Evolutionary conservation across 129 eudicot species (phyloP), one percentile per base, ranked within the genome.

Genomic region (Logfia minima): DNA sequence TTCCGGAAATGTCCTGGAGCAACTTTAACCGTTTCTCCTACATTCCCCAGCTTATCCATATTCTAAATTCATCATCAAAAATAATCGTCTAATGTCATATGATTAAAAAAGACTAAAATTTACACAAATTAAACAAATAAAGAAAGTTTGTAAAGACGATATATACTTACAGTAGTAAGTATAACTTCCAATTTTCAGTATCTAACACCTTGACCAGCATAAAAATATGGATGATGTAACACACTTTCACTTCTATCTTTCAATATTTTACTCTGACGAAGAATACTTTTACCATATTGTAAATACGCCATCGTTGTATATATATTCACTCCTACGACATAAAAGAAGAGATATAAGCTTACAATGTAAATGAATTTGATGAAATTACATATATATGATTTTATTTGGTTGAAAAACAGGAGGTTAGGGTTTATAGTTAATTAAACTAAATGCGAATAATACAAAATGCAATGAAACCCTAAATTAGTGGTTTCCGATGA

Each of bases 1-100:
- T 91, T 94, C 61, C 97, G 93, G 48, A 94, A 94, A 84, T 89
- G 96, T 23, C 99, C 99, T 6, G 97, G 96, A 35, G 94, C 96
- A 37, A 95, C 99, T 87, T 84, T 88, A 59, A 95, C 99, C 2
- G 86, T 85, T 75, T 91, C 99, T 0, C 99, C 97, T 8, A 95
- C 96, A 81, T 83, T 91, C 26, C 98, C 96, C 0, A 91, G 96
- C 86, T 95, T 95, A 39, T 89, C 92, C 31, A 95, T 81, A 13
- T 71, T 83, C 97, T 91, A 70, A 55, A 31, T 64, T 18, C 28
- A 53, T 29, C 19, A 23, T 69, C 51, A 69, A 51, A 52, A 19
- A 9, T 1, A 72, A 10, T 37, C 4, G 39, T 24, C 32, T 56
- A 58, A 66, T 55, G 28, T 41, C 37, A 41, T 13, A 26, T 26